These are phyloP conservation scores for Coelastrella sp. DNA, from an alignment of 139 green algal species.

Conservation along the genomic window DNA sequence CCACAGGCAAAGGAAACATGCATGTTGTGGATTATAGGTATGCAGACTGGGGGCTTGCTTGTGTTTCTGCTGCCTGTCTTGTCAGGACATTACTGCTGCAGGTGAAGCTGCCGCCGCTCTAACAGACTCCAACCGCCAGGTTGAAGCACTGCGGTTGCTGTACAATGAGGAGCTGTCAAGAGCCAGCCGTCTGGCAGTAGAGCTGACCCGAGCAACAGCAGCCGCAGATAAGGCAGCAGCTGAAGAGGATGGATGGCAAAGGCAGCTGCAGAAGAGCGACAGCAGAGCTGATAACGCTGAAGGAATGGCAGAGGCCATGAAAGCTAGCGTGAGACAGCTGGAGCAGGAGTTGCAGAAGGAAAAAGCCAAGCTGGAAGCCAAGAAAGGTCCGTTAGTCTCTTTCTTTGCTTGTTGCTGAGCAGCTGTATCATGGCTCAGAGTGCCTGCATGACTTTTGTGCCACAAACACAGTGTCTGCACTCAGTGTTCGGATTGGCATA, in stretches of 20 bases:
- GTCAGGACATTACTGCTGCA: constrained; percentile 5
- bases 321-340: constrained; percentile 22
- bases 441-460: no score
- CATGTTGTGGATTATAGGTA: no score
- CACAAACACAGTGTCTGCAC: neutral
- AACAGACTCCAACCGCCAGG: constrained; percentile 2
- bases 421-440: neutral
- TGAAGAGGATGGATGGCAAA: constrained; percentile 11
- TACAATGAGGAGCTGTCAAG: constrained; percentile 46
- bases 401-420: neutral
- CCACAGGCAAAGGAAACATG: no score
- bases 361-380: neutral
- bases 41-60: neutral
- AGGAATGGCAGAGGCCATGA: constrained; percentile 33
- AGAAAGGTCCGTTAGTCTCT: neutral
- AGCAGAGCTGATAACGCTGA: constrained; percentile 32
- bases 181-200: constrained; percentile 40
- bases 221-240: constrained; percentile 37
- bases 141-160: constrained; percentile 36
- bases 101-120: neutral
- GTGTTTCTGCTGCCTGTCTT: no score
- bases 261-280: constrained; percentile 16
- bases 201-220: constrained; percentile 27
- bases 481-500: neutral
- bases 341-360: constrained; percentile 21